phyloP scores from a whole-genome alignment of 2,329 filamentous ascomycete genomes.

The Hymenotorrendiella dingleyae region DNA sequence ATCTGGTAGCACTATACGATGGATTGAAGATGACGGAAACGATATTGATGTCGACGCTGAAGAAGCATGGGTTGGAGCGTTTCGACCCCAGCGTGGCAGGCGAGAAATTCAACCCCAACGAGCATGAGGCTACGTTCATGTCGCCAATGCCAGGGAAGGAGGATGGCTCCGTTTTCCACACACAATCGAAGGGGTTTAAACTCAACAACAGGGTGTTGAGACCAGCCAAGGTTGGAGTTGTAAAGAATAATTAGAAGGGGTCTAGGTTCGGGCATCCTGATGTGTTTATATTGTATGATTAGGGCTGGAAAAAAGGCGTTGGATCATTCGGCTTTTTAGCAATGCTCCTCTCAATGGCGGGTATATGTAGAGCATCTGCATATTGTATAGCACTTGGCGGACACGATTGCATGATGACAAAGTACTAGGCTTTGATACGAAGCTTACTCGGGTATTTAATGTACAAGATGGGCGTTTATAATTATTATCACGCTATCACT shows the following conservation, averaged over 20 bases:
- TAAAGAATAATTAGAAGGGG: constrained; percentile 59
- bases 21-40: constrained; percentile 93
- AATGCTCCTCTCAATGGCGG: constrained; percentile 26
- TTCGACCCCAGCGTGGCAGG: constrained; percentile 67
- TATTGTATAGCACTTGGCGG: constrained; percentile 17
- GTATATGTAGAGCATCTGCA: constrained; percentile 11
- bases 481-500: too few species aligned
- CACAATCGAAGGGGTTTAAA: constrained; percentile 92
- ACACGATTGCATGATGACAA: constrained; percentile 9
- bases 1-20: constrained; percentile 75
- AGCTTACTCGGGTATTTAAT: constrained; percentile 1
- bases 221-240: constrained; percentile 92
- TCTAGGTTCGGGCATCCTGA: too few species aligned
- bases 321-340: constrained; percentile 16
- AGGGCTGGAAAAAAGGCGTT: constrained; percentile 20
- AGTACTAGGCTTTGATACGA: constrained; percentile 1
- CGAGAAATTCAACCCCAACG: constrained; percentile 92
- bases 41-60: constrained; percentile 79
- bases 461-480: constrained; percentile 4
- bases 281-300: constrained; percentile 23
- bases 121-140: constrained; percentile 96
- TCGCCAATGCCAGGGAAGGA: constrained; percentile 81
- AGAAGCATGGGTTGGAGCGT: constrained; percentile 90
- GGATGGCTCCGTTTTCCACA: constrained; percentile 83
- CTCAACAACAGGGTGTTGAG: constrained; percentile 86